Evolutionary conservation across 768 basidiomycete genomes (phyloP).

Genomic region (Dendrothele bispora): DNA sequence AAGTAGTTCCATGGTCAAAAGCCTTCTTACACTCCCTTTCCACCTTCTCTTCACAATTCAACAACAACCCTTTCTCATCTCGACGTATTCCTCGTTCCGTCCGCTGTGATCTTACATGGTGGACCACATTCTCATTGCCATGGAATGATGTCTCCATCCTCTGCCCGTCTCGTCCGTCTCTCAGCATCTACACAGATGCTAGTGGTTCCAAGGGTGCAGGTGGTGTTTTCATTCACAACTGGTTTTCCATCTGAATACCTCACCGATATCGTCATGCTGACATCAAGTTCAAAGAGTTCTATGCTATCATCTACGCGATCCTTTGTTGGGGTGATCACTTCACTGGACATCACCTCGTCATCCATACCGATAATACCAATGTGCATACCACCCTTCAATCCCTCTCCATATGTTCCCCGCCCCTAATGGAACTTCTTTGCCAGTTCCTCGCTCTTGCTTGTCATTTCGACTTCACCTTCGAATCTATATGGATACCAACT

Average conservation of each 20-base stretch:
- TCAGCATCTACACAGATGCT: background rate
- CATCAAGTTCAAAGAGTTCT: slow-evolving; percentile 4
- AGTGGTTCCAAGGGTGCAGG: slow-evolving; percentile 21
- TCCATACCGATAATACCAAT: background rate
- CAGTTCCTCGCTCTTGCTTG: background rate
- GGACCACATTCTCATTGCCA: background rate
- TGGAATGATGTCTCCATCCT: slow-evolving; percentile 8
- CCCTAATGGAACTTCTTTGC: slow-evolving; percentile 8
- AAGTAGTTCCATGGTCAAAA: background rate
- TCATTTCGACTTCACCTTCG: slow-evolving; percentile 5
- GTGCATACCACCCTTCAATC: background rate
- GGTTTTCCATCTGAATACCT: background rate
- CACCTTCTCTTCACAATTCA: background rate
- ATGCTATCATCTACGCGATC: background rate
- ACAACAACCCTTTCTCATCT: background rate
- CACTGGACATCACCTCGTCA: background rate
- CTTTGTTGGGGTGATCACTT: background rate
- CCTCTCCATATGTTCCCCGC: slow-evolving; percentile 8
- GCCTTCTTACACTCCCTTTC: background rate
- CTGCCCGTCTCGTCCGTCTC: background rate
- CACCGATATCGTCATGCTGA: background rate
- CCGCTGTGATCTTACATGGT: background rate
- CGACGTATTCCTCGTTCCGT: background rate
- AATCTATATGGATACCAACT: slow-evolving; percentile 9
- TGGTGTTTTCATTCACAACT: background rate